Base-by-base conservation (phyloP, 2,329 filamentous ascomycete genomes). In the Sclerotinia nivalis region DNA sequence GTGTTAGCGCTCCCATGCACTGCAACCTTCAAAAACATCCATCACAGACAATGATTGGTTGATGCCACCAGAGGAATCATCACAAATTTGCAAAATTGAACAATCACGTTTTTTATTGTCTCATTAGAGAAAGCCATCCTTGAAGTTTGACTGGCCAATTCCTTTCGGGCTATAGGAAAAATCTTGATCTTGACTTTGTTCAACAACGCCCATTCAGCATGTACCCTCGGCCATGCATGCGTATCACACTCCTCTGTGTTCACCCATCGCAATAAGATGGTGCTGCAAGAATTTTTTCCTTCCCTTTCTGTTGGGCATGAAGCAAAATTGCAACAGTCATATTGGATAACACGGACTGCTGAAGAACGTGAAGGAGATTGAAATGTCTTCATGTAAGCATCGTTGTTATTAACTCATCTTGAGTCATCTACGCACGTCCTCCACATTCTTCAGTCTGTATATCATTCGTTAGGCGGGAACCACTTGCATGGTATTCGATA, bases 401-500 rank as follows among this genome's bases (percentile, higher is more conserved):
- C 22, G 66, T 59, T 37, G n/a, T 52, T 54, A 31, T 43, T 8
- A 40, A 66, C 20, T 54, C 25, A 25, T 15, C 45, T 47, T 18
- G 37, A 22, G 37, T 40, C 45, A 61, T 20, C 20, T 31, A 43
- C 40, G 67, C 59, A 55, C 66, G 28, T 64, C 56, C 37, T 55
- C 45, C 6, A 60, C 20, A 65, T 40, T 50, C 28, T 37, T 40
- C 45, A 12, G n/a, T 52, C 61, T 65, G 59, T 64, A 69, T 65
- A 56, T 55, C 50, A 65, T 50, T 52, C 55, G n/a, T 45, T 65
- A 54, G 20, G 58, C 20, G 45, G 58, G 18, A 28, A 55, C 47
- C 49, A 69, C 66, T 54, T 69, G 59, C 67, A 69, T 69, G 20
- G 60, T 34, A 64, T 43, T 69, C 67, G 67, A 65, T 56, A 69